Evolutionary conservation across 83 land plant genomes (phyloP).

Genomic region (Picea abies): DNA sequence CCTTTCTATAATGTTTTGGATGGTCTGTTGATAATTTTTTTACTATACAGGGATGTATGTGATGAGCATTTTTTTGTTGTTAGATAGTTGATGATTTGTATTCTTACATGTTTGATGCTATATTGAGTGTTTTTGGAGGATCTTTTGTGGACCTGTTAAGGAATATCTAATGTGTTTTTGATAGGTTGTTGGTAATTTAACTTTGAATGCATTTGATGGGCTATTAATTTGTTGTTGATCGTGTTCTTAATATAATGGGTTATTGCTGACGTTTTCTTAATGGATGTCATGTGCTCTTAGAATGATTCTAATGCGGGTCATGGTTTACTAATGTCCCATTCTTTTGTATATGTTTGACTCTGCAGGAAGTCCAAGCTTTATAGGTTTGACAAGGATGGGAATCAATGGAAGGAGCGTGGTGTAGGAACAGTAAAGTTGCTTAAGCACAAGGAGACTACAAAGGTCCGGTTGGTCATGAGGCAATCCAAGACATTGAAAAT

Average conservation of each 20-base stretch:
- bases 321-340: not conserved
- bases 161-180: not conserved
- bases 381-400: slow-evolving; percentile 77
- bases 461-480: slow-evolving; percentile 83
- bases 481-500: slow-evolving; percentile 91
- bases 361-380: slow-evolving; percentile 87
- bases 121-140: no score
- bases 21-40: not conserved
- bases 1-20: not conserved
- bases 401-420: slow-evolving; percentile 94
- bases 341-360: not conserved
- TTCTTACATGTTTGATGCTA: not conserved
- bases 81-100: not conserved
- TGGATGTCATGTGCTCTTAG: no score
- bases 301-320: not conserved
- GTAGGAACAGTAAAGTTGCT: slow-evolving; percentile 76
- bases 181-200: not conserved
- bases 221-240: no score
- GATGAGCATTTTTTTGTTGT: not conserved
- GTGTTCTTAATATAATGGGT: not conserved
- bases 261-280: not conserved
- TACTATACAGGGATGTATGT: not conserved
- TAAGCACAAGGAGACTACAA: slow-evolving; percentile 71
- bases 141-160: no score
- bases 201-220: no score